phyloP scores from a whole-genome alignment of 2,329 filamentous ascomycete species.

The Penicillium nordicum region DNA sequence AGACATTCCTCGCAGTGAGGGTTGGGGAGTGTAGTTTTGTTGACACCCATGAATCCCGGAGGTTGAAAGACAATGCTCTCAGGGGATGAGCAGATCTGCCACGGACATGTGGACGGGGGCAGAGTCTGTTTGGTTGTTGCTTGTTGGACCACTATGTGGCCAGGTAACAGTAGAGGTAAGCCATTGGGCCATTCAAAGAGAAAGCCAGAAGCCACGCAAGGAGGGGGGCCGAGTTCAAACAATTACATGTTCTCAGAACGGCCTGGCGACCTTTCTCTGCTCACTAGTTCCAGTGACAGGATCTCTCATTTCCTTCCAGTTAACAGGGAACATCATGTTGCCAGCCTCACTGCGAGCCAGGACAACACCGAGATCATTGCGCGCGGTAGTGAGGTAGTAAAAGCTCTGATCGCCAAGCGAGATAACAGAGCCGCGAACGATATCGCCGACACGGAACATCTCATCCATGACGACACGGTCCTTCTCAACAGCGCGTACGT shows the following conservation, averaged over 20 bases:
- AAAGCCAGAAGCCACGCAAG: background rate
- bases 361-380: conserved; percentile 88
- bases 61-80: background rate
- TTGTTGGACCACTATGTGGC: background rate
- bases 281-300: conserved; percentile 73
- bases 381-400: conserved; percentile 90
- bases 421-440: conserved; percentile 83
- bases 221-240: background rate
- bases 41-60: background rate
- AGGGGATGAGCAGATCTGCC: background rate
- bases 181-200: background rate
- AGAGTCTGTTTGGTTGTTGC: background rate
- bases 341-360: conserved; percentile 86
- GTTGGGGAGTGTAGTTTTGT: background rate
- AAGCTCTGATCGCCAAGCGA: conserved; percentile 89
- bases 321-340: conserved; percentile 87
- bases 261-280: conserved; percentile 88
- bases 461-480: conserved; percentile 89
- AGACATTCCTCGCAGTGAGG: background rate
- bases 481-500: conserved; percentile 92
- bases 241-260: conserved; percentile 59
- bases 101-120: background rate
- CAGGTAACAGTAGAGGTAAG: background rate
- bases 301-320: conserved; percentile 93
- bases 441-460: conserved; percentile 87